phyloP scores from a whole-genome alignment of 805 yeast genomes.

The Metschnikowia proteae region DNA sequence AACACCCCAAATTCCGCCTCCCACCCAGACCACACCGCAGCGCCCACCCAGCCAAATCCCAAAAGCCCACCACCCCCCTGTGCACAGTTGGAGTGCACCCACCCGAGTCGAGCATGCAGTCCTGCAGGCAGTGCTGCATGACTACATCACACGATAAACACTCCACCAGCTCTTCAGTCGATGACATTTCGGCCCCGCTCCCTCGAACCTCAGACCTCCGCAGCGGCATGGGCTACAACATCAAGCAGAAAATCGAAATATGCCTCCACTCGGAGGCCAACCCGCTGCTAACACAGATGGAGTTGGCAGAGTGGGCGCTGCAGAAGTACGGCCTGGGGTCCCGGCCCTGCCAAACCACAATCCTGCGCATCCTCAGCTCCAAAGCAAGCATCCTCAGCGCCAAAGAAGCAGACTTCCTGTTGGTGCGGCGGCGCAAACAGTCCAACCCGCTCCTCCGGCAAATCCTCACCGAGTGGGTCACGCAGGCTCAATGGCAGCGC shows the following conservation, averaged over 20 bases:
- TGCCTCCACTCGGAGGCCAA: constrained; percentile 65
- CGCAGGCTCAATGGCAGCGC: constrained; percentile 63
- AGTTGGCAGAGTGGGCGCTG: constrained; percentile 63
- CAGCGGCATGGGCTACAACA: constrained; percentile 49
- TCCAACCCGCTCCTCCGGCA: constrained; percentile 51
- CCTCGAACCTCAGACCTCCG: too few relatives aligned
- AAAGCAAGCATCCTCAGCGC: constrained; percentile 50
- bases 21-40: too few relatives aligned
- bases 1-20: background rate
- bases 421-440: constrained; percentile 52
- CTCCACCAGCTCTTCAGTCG: background rate
- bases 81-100: background rate
- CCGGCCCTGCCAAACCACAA: constrained; percentile 66
- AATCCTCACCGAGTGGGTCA: constrained; percentile 66
- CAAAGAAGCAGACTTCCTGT: constrained; percentile 49
- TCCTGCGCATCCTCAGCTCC: constrained; percentile 55
- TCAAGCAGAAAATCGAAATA: constrained; percentile 61
- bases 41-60: background rate
- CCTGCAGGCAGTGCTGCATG: constrained; percentile 1
- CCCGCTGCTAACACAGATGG: constrained; percentile 65
- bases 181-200: background rate
- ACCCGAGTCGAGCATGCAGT: constrained; percentile 1
- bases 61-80: too few relatives aligned
- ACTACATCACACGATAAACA: constrained; percentile 3
- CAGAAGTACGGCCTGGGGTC: constrained; percentile 46